Base-by-base conservation (phyloP, 345 rosid species). In the Citrus reticulata region DNA sequence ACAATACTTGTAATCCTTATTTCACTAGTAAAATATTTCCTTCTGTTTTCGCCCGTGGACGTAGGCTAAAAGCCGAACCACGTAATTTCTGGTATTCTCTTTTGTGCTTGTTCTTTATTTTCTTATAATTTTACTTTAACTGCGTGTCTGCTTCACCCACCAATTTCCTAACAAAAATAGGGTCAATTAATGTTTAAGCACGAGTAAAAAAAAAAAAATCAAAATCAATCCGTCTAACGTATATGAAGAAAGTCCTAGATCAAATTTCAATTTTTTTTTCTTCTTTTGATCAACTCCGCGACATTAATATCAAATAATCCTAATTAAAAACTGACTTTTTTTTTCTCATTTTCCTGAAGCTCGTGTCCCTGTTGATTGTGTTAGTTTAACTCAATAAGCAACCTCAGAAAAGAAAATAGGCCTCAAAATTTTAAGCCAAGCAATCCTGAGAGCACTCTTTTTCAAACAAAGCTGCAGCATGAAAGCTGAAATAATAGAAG, bases 351-450 rank as follows among this genome's bases (percentile, higher is more conserved):
- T 10, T 1, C 66, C n/a, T 19, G 29, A 22, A 27, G 68, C 77
- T 74, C 39, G 19, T 14, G 77, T 74, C 68, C 27, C 25, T 6
- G 7, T 35, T 6, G 4, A 1, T 51, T 9, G 37, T 30, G 59
- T 24, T 25, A 34, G 58, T 74, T 24, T 49, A 63, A 55, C 65
- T 64, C 8, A 61, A 8, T 24, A n/a, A 79, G 29, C n/a, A 10
- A 49, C n/a, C 19, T 8, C 39, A 29, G 51, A 34, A 40, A 67
- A 40, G 37, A 22, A 75, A 37, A 68, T 11, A 46, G 51, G n/a
- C 61, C 64, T 34, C 46, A 55, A 65, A 25, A 67, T 60, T 77
- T 69, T 35, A 9, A 22, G 80, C 29, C 70, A 74, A 61, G 51
- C 74, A 80, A 73, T 34, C 58, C 37, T 60, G 27, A 60, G 73